Evolutionary conservation across 306 rosid species (phyloP), one percentile per base, ranked within the genome.

Genomic region (Prunus armeniaca): DNA sequence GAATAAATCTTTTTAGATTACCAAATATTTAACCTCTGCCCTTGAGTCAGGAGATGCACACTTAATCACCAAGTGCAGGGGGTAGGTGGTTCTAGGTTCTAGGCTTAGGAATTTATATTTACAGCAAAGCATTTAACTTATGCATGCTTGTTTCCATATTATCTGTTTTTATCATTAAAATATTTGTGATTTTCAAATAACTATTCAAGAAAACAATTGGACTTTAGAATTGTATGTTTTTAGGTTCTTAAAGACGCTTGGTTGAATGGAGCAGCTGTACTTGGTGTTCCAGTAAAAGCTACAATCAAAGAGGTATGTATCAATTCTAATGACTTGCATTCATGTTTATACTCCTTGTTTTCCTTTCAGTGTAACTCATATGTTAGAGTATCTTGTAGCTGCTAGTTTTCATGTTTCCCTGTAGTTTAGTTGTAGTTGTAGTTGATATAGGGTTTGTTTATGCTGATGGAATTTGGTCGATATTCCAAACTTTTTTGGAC

Each of bases 251-350:
- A 74, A 77, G 99, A 95, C 82, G 99, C 93, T 79, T 79, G 81
- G 85, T 80, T 87, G 75, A 86, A 89, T 47, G 97, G 97, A 71
- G 99, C 97, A 25, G 92, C 97, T 17, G 99, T 95, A 65, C 99
- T 92, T 76, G 97, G 97, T 41, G 97, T 95, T 78, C 99, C 97
- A 58, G 91, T 67, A 51, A 95, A 95, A 88, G 97, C 99, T 72
- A 95, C 99, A 32, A 92, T 95, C 88, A 95, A 92, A 84, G 97
- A 95, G 97, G 99, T 93, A 87, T 52, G 49, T 38, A 68, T 50
- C 65, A 63, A 46, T 70, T 32, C 17, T n/a, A 45, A 20, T 50
- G 11, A 56, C 65, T 32, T 69, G 14, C 12, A 11, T 41, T 34
- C 65, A 43, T n/a, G 27, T 38, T 64, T 67, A 67, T 6, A 46